Conservation (phyloP, 2,329 filamentous ascomycete species). For the Remersonia thermophila region DNA sequence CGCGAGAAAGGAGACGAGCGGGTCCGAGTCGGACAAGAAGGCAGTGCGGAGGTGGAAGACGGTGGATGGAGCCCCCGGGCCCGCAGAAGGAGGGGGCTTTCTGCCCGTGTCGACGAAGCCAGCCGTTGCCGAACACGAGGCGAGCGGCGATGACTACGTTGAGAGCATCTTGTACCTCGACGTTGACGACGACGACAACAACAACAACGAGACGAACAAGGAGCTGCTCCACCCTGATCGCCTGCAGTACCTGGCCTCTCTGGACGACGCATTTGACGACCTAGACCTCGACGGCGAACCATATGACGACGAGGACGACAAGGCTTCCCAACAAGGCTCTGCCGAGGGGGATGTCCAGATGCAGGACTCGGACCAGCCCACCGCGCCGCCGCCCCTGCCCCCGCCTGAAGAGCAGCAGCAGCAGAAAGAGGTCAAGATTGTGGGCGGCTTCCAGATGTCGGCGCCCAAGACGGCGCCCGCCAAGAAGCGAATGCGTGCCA, state of each 20-base stretch:
- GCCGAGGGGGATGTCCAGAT: constrained; percentile 15
- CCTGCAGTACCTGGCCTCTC: constrained; percentile 12
- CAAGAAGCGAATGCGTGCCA: constrained; percentile 58
- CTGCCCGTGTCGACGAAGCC: constrained; percentile 15
- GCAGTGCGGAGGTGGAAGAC: constrained; percentile 37
- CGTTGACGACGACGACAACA: no score
- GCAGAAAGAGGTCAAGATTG: constrained; percentile 11
- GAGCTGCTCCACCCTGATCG: constrained; percentile 11
- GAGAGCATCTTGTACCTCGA: constrained; percentile 12
- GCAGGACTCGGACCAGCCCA: constrained; percentile 23
- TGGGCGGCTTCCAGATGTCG: constrained; percentile 19
- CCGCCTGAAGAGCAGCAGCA: no score
- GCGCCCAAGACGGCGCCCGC: constrained; percentile 19
- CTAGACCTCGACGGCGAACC: constrained; percentile 28
- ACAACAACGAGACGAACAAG: constrained; percentile 15
- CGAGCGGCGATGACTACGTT: constrained; percentile 9
- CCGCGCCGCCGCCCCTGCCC: constrained; percentile 4
- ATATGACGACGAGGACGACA: constrained; percentile 16
- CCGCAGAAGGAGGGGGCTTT: constrained; percentile 7
- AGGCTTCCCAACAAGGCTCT: constrained; percentile 7
- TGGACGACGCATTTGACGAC: constrained; percentile 20
- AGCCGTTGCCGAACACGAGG: constrained; percentile 2
- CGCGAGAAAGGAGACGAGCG: constrained; percentile 21
- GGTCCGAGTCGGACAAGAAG: constrained; percentile 27
- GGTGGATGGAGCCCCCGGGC: constrained; percentile 27